These are phyloP conservation scores for Lodderomyces oxycetoniae DNA, from an alignment of 1,139 yeast genomes.

Conservation along the genomic window DNA sequence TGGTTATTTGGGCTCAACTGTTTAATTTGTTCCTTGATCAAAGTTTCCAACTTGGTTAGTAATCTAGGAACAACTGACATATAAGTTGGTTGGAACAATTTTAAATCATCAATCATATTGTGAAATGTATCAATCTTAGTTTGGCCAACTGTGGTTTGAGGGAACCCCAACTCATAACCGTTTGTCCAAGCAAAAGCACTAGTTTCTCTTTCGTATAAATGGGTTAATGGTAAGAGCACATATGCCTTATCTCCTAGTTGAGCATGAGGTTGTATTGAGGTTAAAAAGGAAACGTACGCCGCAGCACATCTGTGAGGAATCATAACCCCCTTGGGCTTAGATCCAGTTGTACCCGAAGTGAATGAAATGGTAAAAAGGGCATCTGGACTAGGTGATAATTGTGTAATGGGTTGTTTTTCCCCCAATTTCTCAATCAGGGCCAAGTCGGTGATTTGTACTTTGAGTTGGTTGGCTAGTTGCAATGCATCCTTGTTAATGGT, in stretches of 20 bases:
- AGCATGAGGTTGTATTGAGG: conserved; percentile 15
- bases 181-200: conserved; percentile 26
- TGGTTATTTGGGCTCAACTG: conserved; percentile 17
- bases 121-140: conserved; percentile 14
- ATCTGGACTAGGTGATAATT: conserved; percentile 47
- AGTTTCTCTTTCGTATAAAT: conserved; percentile 33
- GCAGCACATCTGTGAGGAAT: conserved; percentile 48
- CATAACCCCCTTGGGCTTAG: conserved; percentile 61
- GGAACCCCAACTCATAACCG: conserved; percentile 41
- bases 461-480: conserved; percentile 18
- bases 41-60: conserved; percentile 33
- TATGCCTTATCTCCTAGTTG: conserved; percentile 17
- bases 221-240: conserved; percentile 34
- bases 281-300: conserved; percentile 36
- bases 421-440: conserved; percentile 51
- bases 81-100: conserved; percentile 28
- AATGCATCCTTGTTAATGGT: conserved; percentile 13
- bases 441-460: conserved; percentile 35
- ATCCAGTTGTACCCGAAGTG: conserved; percentile 71
- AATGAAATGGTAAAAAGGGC: conserved; percentile 62
- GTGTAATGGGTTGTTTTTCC: conserved; percentile 33
- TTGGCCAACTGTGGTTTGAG: conserved; percentile 24
- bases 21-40: conserved; percentile 32
- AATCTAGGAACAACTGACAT: conserved; percentile 33
- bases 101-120: conserved; percentile 25